Evolutionary conservation across 805 yeast species (phyloP), one percentile per base, ranked within the genome.

Genomic region (Saturnispora besseyi): DNA sequence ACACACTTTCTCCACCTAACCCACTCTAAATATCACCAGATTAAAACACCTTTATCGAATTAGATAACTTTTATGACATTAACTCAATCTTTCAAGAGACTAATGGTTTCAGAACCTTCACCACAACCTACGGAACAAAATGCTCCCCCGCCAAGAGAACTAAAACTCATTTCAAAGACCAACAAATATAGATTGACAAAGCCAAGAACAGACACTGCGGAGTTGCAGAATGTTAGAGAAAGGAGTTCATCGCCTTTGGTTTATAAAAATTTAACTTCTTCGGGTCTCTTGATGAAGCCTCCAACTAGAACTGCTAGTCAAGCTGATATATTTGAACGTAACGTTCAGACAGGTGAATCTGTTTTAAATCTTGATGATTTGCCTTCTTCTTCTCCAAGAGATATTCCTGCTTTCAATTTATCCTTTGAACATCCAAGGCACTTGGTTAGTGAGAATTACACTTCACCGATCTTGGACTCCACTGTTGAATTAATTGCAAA

Each of bases 391-490:
- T 21, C 43, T 6, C 40, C 43, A 22, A 30, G 21, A 10, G 44
- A 40, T 5, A 18, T 21, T 10, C 29, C 31, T 7, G 22, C 15
- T 28, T 12, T 41, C 11, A 43, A 41, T 4, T 28, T 46, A 7
- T 15, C 45, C 3, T 18, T 18, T 18, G 32, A 46, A n/a, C 40
- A 41, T 12, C 55, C 55, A 22, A 24, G 49, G 7, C 62, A 66
- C 57, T 50, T 61, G 72, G 67, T 57, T 66, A 72, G 65, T 57
- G 86, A 87, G 63, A 85, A 88, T 64, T 77, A 67, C 56, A 85
- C 87, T 21, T 85, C 95, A 2, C 90, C 96, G 0, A 87, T 87
- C 6, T 70, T 87, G 57, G 95, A 87, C 58, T 87, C 95, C 8
- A 77, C 93, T 4, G 75, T 81, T 18, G 78, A 83, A 52, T 70